Conservation (phyloP, 805 yeast species). For the Ogataea haglerorum region DNA sequence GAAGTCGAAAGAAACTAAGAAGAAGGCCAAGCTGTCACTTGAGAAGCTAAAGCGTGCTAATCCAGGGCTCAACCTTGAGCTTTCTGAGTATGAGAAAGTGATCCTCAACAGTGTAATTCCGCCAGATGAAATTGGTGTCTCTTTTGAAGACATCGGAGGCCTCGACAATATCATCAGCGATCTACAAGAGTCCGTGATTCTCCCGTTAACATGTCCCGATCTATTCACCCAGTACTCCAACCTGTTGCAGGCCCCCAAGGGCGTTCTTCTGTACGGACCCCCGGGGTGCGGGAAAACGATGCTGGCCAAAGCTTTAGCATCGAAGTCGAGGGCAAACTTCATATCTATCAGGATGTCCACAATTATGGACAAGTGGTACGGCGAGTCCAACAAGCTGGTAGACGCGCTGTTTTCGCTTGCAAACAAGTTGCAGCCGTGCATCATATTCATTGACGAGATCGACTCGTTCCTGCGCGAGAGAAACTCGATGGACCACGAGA, state of each 20-base stretch:
- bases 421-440: conserved; percentile 86
- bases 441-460: conserved; percentile 92
- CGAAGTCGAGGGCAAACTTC: conserved; percentile 88
- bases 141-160: conserved; percentile 87
- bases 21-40: conserved; percentile 53
- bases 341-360: conserved; percentile 89
- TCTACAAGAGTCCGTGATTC: conserved; percentile 79
- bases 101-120: conserved; percentile 75
- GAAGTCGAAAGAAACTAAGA: conserved; percentile 57
- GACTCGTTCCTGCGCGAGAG: conserved; percentile 92
- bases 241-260: conserved; percentile 86
- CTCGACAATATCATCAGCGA: conserved; percentile 79
- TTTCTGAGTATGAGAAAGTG: conserved; percentile 74
- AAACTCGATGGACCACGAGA: conserved; percentile 82
- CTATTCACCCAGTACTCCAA: conserved; percentile 64
- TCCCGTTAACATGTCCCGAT: conserved; percentile 80
- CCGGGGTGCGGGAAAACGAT: conserved; percentile 98
- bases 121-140: conserved; percentile 76
- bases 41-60: conserved; percentile 54
- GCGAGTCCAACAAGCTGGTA: conserved; percentile 90
- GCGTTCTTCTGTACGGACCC: conserved; percentile 89
- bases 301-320: conserved; percentile 93
- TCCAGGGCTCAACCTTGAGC: conserved; percentile 53
- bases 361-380: conserved; percentile 96
- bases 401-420: conserved; percentile 93